Conservation (phyloP, 2,329 filamentous ascomycete species). For the Microsporum canis region DNA sequence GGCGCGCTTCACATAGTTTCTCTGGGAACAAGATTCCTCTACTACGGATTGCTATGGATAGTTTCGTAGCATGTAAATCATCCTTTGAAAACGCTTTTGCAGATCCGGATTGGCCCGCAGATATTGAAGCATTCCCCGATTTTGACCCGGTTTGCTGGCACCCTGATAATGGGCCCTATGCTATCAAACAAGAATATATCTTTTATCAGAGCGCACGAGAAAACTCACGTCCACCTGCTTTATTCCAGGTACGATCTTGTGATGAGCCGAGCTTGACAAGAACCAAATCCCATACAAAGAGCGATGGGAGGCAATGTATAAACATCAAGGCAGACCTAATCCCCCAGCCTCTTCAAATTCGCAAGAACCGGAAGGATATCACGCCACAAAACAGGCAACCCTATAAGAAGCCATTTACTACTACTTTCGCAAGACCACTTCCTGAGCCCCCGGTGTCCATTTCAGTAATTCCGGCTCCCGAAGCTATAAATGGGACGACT, state of each 20-base stretch:
- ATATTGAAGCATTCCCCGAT: background rate
- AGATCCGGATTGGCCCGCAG: background rate
- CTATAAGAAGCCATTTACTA: background rate
- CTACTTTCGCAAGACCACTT: background rate
- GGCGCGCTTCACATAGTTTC: constrained; percentile 36
- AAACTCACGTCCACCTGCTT: background rate
- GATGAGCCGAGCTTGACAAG: background rate
- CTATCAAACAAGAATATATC: background rate
- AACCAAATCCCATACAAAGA: background rate
- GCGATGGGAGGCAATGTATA: background rate
- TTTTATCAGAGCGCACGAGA: background rate
- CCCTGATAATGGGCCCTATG: background rate
- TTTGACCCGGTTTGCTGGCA: background rate
- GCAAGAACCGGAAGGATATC: background rate
- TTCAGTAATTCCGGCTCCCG: background rate
- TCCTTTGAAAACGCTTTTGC: constrained; percentile 7
- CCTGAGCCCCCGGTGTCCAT: constrained; percentile 1
- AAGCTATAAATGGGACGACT: background rate
- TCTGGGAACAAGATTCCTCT: constrained; percentile 35
- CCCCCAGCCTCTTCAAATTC: constrained; percentile 2
- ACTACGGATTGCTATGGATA: constrained; percentile 31
- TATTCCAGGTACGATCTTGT: background rate
- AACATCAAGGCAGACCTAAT: background rate
- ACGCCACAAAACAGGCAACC: background rate
- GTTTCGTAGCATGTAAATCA: constrained; percentile 25